Conservation (phyloP, 345 rosid genomes). For the Firmiana major region DNA sequence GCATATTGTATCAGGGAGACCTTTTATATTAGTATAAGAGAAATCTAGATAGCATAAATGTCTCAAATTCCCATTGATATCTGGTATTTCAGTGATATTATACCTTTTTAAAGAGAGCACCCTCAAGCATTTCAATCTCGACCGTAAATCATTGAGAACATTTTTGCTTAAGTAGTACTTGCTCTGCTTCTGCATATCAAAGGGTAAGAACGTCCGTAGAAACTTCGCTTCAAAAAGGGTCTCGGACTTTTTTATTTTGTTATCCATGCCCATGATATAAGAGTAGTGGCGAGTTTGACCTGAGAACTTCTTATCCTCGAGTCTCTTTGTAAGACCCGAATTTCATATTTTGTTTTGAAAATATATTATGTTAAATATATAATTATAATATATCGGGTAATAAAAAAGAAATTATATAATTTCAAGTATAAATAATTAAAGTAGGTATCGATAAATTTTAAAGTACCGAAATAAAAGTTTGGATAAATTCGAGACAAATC, state of each 20-base stretch:
- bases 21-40: neutral
- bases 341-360: too few relatives aligned
- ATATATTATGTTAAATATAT: too few relatives aligned
- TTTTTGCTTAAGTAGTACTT: neutral
- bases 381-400: too few relatives aligned
- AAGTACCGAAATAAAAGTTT: too few relatives aligned
- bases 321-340: too few relatives aligned
- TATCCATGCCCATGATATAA: neutral
- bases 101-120: constrained; percentile 8
- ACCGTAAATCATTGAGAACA: neutral
- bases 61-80: constrained; percentile 9
- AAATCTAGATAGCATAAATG: constrained; percentile 14
- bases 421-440: too few relatives aligned
- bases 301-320: too few relatives aligned
- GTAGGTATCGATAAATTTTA: too few relatives aligned
- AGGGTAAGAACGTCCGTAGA: neutral
- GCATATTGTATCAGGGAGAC: neutral
- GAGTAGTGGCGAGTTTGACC: neutral
- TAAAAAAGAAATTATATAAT: too few relatives aligned
- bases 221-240: neutral
- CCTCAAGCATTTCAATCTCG: neutral
- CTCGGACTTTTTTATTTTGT: neutral
- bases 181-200: neutral
- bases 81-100: constrained; percentile 1
- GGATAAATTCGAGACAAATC: too few relatives aligned